Conservation (phyloP, 345 rosid genomes). For the Schrenkiella parvula region DNA sequence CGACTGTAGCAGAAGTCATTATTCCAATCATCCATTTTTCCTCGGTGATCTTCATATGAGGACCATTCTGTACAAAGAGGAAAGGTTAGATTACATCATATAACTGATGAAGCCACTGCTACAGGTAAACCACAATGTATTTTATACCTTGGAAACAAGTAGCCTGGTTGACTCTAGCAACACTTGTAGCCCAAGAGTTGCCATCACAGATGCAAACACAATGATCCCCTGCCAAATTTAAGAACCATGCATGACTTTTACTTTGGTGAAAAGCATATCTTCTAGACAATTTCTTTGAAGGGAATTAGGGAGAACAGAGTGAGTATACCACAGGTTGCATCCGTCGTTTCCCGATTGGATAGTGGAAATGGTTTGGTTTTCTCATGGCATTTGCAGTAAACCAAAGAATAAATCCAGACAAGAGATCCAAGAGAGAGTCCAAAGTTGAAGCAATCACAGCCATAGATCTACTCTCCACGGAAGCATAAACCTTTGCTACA, state of each 20-base stretch:
- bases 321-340: constrained; percentile 83
- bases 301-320: background rate
- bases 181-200: constrained; percentile 59
- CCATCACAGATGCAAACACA: constrained; percentile 65
- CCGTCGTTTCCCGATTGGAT: constrained; percentile 80
- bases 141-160: constrained; percentile 38
- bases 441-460: constrained; percentile 84
- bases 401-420: constrained; percentile 84
- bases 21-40: constrained; percentile 57
- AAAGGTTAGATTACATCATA: background rate
- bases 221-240: constrained; percentile 45
- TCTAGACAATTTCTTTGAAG: background rate
- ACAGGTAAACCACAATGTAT: background rate
- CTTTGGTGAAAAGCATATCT: background rate
- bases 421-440: constrained; percentile 79
- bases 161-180: constrained; percentile 46
- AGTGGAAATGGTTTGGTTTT: constrained; percentile 56
- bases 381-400: constrained; percentile 79
- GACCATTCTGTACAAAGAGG: constrained; percentile 27
- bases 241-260: background rate
- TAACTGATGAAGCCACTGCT: background rate
- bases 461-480: constrained; percentile 63
- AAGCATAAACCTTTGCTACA: constrained; percentile 70
- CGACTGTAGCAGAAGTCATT: constrained; percentile 40
- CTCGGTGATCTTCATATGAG: constrained; percentile 29